phyloP scores from a whole-genome alignment of 805 yeast species.

The Saturnispora ahearnii region DNA sequence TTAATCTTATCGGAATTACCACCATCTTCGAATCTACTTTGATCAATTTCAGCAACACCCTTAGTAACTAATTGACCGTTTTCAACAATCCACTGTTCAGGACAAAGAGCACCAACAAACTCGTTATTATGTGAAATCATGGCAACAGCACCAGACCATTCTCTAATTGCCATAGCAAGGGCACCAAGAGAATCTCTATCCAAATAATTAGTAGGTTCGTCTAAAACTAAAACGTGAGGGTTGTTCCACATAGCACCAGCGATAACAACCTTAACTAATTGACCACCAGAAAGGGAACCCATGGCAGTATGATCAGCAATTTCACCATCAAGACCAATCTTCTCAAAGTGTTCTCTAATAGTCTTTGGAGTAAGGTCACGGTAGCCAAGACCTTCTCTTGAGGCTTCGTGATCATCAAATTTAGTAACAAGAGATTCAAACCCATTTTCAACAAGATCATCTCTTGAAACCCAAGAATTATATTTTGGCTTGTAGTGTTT shows the following conservation, averaged over 20 bases:
- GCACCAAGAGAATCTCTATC: slow-evolving; percentile 98
- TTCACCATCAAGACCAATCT: slow-evolving; percentile 94
- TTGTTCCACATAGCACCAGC: slow-evolving; percentile 99
- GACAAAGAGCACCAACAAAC: slow-evolving; percentile 94
- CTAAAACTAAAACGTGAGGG: slow-evolving; percentile 91
- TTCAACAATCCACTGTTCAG: slow-evolving; percentile 97
- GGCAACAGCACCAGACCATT: slow-evolving; percentile 97
- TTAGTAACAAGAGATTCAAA: slow-evolving; percentile 87
- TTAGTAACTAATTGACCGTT: slow-evolving; percentile 82
- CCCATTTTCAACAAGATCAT: slow-evolving; percentile 70
- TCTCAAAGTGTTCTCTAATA: slow-evolving; percentile 94
- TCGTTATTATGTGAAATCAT: slow-evolving; percentile 97
- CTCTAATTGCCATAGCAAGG: slow-evolving; percentile 92
- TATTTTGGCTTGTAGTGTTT: slow-evolving; percentile 81
- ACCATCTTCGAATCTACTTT: slow-evolving; percentile 75
- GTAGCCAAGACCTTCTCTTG: slow-evolving; percentile 98
- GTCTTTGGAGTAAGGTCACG: slow-evolving; percentile 88
- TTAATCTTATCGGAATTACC: slow-evolving; percentile 35
- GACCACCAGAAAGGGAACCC: slow-evolving; percentile 97
- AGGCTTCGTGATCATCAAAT: slow-evolving; percentile 98
- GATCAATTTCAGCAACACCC: slow-evolving; percentile 70
- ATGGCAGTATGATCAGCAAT: slow-evolving; percentile 97
- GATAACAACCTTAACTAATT: slow-evolving; percentile 93
- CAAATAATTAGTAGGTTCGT: slow-evolving; percentile 96
- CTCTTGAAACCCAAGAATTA: slow-evolving; percentile 90